Base-by-base conservation (phyloP, 106 monocot genomes). In the Acorus gramineus region DNA sequence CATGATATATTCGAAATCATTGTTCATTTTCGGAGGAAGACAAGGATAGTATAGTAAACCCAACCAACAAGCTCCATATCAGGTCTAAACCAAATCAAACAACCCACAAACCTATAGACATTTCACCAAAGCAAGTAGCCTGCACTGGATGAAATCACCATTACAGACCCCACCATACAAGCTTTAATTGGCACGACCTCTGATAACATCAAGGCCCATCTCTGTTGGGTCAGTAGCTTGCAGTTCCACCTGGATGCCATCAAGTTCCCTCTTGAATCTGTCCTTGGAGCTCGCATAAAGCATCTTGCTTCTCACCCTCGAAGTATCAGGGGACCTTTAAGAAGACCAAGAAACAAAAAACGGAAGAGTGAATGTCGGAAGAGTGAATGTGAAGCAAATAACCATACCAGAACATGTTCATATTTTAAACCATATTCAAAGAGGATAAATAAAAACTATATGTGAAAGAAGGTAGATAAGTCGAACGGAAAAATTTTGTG, bases 301-400 rank as follows among this genome's bases (percentile, higher is more conserved):
- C 28, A 28, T 28, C 1, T 28, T 28, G 28, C 28, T 28, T 28
- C 28, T 28, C 28, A 28, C 28, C 51, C 69, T 69, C 5, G 76
- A 14, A 14, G 11, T 58, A 47, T 76, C 76, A 53, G 76, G 76
- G 53, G 76, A 76, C 76, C 76, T 76, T 76, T 69, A 50, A 59
- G 5, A 62, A 46, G n/a, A 61, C 46, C 4, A 7, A 14, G 11
- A 48, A 62, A 43, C 46, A 59, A 61, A 61, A 3, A 44, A 55
- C 53, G 28, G 13, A 52, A 11, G 50, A 47, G 52, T 28, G 28
- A 28, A 28, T 28, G 28, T 28, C 1, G 28, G 28, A 28, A 28
- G 28, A 28, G 28, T 28, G 28, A 28, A 28, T 28, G 28, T 28
- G 28, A 28, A 28, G 28, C 28, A 28, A 28, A 28, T 28, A 28